A percentile compares a stretch with the other conserved stretches of the same genome.
These are phyloP conservation scores for Ustilago nuda DNA, from an alignment of 1,284 basidiomycete genomes.

Conservation along the genomic window DNA sequence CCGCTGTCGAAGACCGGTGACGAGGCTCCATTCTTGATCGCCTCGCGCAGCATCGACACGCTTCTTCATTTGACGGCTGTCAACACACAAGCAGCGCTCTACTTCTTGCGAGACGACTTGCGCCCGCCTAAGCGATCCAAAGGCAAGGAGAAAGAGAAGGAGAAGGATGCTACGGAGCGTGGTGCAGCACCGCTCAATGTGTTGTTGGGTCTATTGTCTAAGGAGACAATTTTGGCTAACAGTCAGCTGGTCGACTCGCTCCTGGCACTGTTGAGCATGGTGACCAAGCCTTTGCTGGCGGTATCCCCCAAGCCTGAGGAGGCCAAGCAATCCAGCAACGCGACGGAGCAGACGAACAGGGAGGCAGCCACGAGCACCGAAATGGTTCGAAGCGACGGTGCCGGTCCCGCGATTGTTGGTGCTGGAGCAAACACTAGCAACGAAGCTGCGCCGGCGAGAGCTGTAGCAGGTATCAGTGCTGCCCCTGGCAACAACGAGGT, in stretches of 20 bases:
- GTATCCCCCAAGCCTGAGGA: slow-evolving; percentile 26
- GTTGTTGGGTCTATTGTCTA: slow-evolving; percentile 60
- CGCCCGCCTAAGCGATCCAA: slow-evolving; percentile 53
- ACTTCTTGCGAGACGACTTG: slow-evolving; percentile 65
- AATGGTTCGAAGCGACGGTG: slow-evolving; percentile 37
- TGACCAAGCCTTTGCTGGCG: slow-evolving; percentile 61
- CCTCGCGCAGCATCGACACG: slow-evolving; percentile 65
- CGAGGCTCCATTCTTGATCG: slow-evolving; percentile 68
- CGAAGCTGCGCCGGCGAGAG: slow-evolving; percentile 11
- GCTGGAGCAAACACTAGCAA: slow-evolving; percentile 4
- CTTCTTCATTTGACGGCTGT: slow-evolving; percentile 58
- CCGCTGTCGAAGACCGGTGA: slow-evolving; percentile 67
- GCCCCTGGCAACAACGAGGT: background rate
- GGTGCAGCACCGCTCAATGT: slow-evolving; percentile 59
- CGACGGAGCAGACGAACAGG: slow-evolving; percentile 5
- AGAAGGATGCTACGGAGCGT: slow-evolving; percentile 34
- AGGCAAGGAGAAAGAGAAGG: slow-evolving; percentile 58
- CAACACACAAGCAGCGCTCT: slow-evolving; percentile 62
- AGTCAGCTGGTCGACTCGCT: slow-evolving; percentile 65
- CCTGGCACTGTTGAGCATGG: slow-evolving; percentile 60
- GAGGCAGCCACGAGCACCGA: slow-evolving; percentile 36
- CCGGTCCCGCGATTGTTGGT: background rate
- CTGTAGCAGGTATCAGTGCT: slow-evolving; percentile 6
- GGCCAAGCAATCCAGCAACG: slow-evolving; percentile 8
- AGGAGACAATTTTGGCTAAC: slow-evolving; percentile 62